Base-by-base conservation (phyloP, 2,329 filamentous ascomycete species). In the Trichoderma pleuroti region DNA sequence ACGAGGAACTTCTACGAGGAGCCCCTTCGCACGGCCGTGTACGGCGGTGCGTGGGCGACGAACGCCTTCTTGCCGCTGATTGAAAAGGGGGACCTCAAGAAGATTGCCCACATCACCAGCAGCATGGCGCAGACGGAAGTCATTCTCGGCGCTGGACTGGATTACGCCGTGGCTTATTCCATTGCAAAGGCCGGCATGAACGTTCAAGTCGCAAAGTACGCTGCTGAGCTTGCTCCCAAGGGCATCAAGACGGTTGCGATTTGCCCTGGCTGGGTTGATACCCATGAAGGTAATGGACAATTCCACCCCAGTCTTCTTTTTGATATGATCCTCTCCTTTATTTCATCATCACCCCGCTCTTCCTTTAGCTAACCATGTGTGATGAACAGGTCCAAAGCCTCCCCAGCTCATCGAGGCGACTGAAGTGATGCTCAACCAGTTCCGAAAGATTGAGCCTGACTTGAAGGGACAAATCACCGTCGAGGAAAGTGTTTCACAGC, bases 1-100 rank as follows among this genome's bases (percentile, higher is more conserved):
- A 56, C 72, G 1, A 52, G 68, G 34, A 36, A 24, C 30, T 76
- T 72, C 30, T 80, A 83, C 26, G 82, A 84, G 73, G 77, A 80
- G 52, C 74, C 84, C 12, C 79, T 84, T 71, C 77, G 80, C 8
- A 79, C 78, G 14, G 80, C 78, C 42, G 73, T 81, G 46, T 71
- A 57, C 21, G 70, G 70, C 14, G 70, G 46, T 1, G 36, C 67
- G 18, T 71, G 70, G 70, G 70, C 76, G 1, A 78, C 79, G 61
- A 83, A 81, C 62, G 75, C 77, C 4, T 83, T 83, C 74, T 71
- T 84, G 2, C 81, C 82, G 0, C 76, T 84, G 26, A 73, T 85
- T 30, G 73, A 77, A 18, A 80, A 79, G 36, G 80, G 81, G 39
- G 67, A 63, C 61, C 72, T 76, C 61, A 84, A 84, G 76, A 84